These are phyloP conservation scores for Naegleria gruberi DNA, from an alignment of 208 protist genomes.

Conservation along the genomic window DNA sequence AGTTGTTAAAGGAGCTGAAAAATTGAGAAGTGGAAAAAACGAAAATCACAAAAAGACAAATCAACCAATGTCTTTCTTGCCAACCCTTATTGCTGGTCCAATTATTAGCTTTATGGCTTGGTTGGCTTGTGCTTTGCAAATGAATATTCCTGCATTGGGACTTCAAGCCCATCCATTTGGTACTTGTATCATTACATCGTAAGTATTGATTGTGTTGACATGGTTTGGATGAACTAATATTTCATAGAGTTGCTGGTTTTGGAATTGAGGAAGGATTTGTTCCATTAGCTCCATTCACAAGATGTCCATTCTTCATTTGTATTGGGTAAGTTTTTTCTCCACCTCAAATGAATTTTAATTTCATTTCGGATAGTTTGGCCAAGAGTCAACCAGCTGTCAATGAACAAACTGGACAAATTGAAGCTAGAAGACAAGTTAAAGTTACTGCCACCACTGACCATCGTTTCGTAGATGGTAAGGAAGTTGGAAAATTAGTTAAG, in stretches of 20 bases:
- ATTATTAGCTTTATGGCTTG: not conserved
- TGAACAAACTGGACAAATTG: not conserved
- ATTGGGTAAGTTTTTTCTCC: too few relatives aligned
- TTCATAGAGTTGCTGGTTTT: not conserved
- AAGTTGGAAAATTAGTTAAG: not conserved
- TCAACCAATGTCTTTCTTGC: not conserved
- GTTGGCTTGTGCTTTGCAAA: not conserved
- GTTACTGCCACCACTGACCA: not conserved
- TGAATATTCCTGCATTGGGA: not conserved
- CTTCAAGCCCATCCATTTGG: not conserved
- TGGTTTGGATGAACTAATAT: not conserved
- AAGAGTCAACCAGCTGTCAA: not conserved
- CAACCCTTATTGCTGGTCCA: not conserved
- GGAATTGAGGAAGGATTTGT: conserved; percentile 2
- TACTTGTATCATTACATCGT: not conserved
- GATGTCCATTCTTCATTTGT: not conserved
- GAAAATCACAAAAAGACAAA: not conserved
- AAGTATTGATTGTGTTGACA: not conserved
- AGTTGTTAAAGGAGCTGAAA: not conserved
- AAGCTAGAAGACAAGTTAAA: not conserved
- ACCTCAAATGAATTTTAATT: too few relatives aligned
- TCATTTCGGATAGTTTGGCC: too few relatives aligned
- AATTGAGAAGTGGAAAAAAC: not conserved
- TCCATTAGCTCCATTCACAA: not conserved
- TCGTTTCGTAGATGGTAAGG: not conserved